phyloP scores from a whole-genome alignment of 106 monocot genomes.

The Dendrobium huoshanense region DNA sequence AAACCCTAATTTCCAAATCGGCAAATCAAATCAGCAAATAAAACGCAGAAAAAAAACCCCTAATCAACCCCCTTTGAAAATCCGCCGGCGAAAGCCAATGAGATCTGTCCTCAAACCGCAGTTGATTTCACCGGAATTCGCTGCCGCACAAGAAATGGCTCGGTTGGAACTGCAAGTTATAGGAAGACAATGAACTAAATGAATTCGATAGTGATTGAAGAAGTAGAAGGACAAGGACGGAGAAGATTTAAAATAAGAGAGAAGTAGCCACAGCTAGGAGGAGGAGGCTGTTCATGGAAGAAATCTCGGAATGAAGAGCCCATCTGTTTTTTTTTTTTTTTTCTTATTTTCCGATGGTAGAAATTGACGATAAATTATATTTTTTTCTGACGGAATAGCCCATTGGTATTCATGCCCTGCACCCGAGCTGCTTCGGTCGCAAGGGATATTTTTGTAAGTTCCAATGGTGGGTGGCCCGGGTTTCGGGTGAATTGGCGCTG shows the following conservation, averaged over 20 bases:
- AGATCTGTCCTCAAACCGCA: not conserved
- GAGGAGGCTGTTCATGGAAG: not conserved
- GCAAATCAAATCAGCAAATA: not conserved
- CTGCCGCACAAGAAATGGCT: not conserved
- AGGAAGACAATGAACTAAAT: not conserved
- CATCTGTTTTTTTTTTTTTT: not conserved
- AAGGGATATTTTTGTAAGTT: not conserved
- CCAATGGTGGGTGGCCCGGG: not conserved
- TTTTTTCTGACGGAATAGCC: not conserved
- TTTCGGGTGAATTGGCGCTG: not conserved
- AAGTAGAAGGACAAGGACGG: not conserved
- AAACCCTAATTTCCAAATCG: conserved; percentile 21
- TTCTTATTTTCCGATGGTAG: not conserved
- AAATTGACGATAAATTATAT: not conserved
- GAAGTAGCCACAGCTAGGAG: not conserved
- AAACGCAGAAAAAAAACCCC: not conserved
- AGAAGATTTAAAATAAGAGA: not conserved
- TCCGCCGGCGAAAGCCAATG: not conserved
- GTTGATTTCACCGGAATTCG: not conserved
- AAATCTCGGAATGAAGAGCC: not conserved
- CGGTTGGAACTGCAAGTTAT: not conserved
- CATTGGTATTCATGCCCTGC: not conserved
- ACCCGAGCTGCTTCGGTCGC: not conserved
- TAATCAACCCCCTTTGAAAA: not conserved
- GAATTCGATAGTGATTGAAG: not conserved